Conservation (phyloP, 2,329 filamentous ascomycete genomes). For the Emericellopsis cladophorae region DNA sequence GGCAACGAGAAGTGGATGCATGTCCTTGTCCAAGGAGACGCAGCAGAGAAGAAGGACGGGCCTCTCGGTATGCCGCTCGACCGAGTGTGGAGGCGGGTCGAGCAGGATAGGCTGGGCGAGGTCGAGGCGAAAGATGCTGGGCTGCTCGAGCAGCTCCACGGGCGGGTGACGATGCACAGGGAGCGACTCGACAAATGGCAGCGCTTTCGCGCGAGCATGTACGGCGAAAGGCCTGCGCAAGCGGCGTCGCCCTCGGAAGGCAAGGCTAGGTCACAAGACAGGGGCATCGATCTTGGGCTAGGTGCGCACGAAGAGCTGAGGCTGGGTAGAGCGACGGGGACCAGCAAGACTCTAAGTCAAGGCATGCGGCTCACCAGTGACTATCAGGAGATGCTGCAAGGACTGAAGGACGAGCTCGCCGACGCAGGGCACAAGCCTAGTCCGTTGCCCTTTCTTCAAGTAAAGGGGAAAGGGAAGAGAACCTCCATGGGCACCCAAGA, state of each 20-base stretch:
- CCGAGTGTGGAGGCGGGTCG: slow-evolving; percentile 56
- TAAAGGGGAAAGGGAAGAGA: neutral
- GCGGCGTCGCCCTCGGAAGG: slow-evolving; percentile 10
- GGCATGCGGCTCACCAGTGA: slow-evolving; percentile 18
- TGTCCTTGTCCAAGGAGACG: slow-evolving; percentile 55
- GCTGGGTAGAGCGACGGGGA: slow-evolving; percentile 19
- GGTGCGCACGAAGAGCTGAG: slow-evolving; percentile 35
- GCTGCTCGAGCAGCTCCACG: slow-evolving; percentile 59
- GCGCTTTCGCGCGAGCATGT: slow-evolving; percentile 42
- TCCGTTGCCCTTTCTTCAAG: slow-evolving; percentile 9
- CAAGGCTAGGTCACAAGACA: slow-evolving; percentile 13
- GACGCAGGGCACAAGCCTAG: slow-evolving; percentile 9
- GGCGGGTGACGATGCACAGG: slow-evolving; percentile 52
- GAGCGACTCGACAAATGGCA: slow-evolving; percentile 63
- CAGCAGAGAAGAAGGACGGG: slow-evolving; percentile 39
- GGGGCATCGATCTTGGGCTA: slow-evolving; percentile 41
- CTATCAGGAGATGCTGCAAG: slow-evolving; percentile 28
- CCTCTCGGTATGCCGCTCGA: slow-evolving; percentile 58
- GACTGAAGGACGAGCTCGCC: slow-evolving; percentile 27
- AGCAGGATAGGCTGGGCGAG: slow-evolving; percentile 43
- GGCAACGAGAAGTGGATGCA: slow-evolving; percentile 66
- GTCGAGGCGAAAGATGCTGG: slow-evolving; percentile 38
- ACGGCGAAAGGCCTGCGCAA: slow-evolving; percentile 15
- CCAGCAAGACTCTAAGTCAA: slow-evolving; percentile 7
- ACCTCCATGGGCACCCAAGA: neutral